Conservation (phyloP, 106 monocot genomes). For the Posidonia australis region DNA sequence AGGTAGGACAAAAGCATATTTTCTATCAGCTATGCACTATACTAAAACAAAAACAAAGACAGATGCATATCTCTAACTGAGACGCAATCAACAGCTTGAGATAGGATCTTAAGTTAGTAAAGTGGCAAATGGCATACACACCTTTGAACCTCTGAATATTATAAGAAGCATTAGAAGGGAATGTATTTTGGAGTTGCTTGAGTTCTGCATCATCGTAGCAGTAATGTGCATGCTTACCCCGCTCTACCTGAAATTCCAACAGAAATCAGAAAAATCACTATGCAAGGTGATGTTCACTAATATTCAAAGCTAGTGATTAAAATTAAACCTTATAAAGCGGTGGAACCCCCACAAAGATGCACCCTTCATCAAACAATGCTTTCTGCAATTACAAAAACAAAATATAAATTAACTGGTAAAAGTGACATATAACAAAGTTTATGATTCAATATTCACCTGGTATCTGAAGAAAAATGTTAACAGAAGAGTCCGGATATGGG, state of each 20-base stretch:
- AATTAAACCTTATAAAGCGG: constrained; percentile 78
- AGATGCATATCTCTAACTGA: too few relatives aligned
- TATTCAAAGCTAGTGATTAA: neutral
- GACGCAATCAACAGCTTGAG: too few relatives aligned
- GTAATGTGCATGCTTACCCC: constrained; percentile 76
- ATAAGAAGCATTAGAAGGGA: constrained; percentile 80
- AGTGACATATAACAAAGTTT: neutral
- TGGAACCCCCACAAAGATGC: constrained; percentile 95
- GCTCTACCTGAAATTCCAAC: constrained; percentile 53
- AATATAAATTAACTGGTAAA: neutral
- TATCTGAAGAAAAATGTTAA: constrained; percentile 99
- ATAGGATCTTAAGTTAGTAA: neutral
- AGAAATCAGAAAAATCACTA: neutral
- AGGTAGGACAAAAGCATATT: too few relatives aligned
- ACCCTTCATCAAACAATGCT: constrained; percentile 93
- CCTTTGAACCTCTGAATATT: constrained; percentile 98
- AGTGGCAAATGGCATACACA: too few relatives aligned
- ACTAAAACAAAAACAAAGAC: too few relatives aligned
- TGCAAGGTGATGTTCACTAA: neutral
- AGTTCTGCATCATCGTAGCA: constrained; percentile 90
- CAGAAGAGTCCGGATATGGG: constrained; percentile 92
- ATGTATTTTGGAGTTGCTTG: constrained; percentile 50
- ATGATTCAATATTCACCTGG: constrained; percentile 28
- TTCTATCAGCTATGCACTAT: too few relatives aligned
- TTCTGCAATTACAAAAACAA: constrained; percentile 42